Conservation (phyloP, 108 stramenopile species). For the Skeletonema menzelii region DNA sequence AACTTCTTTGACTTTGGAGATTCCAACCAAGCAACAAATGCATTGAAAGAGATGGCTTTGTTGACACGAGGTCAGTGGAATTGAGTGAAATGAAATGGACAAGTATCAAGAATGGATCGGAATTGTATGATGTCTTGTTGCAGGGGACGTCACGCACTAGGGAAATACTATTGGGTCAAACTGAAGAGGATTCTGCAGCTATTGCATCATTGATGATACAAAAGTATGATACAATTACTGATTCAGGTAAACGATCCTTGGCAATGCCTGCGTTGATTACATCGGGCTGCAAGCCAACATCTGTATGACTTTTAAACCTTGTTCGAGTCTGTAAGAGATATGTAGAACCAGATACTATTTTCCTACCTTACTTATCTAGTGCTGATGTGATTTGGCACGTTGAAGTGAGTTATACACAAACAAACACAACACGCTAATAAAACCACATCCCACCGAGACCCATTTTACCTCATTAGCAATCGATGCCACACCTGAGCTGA, state of each 20-base stretch:
- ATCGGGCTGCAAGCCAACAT: background rate
- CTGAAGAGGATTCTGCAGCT: conserved; percentile 23
- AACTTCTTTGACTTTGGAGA: conserved; percentile 48
- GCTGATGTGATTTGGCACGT: too few relatives aligned
- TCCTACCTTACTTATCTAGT: too few relatives aligned
- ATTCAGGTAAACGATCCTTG: conserved; percentile 29
- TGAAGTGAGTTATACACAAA: too few relatives aligned
- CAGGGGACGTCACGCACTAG: conserved; percentile 48
- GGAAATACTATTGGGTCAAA: conserved; percentile 40
- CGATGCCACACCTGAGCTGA: too few relatives aligned
- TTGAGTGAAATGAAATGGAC: conserved; percentile 51
- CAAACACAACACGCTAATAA: too few relatives aligned
- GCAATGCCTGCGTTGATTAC: conserved; percentile 41
- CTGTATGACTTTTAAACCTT: background rate
- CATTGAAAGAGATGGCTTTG: conserved; percentile 34
- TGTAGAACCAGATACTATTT: background rate
- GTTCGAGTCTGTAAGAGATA: background rate
- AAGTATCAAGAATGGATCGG: conserved; percentile 36
- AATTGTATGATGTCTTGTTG: conserved; percentile 39
- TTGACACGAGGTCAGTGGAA: conserved; percentile 33
- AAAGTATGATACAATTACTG: conserved; percentile 36
- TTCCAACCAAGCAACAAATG: conserved; percentile 17
- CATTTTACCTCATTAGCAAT: too few relatives aligned
- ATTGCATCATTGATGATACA: conserved; percentile 26
- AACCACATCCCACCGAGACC: too few relatives aligned